Evolutionary conservation across 768 basidiomycete species (phyloP), one percentile per base, ranked within the genome.

Genomic region (Gloeopeniophorella convolvens): DNA sequence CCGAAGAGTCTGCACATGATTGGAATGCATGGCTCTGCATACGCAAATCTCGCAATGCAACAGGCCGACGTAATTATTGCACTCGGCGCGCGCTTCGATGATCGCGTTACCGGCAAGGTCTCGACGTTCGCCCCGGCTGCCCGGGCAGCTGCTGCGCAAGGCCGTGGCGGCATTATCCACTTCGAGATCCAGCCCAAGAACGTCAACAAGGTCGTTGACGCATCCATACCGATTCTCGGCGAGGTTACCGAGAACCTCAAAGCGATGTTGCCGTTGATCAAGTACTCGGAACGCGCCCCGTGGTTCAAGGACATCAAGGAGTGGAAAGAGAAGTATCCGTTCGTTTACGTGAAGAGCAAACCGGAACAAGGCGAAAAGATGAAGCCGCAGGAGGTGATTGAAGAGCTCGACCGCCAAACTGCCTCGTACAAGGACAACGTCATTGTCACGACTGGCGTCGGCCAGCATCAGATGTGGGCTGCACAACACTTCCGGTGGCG

Each of bases 391-490:
- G 92, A 94, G 68, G 90, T 97, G 47, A 81, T 99, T 33, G 86
- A 92, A 70, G 94, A 94, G 70, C 75, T 99, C 34, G 84, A 98
- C 62, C 72, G 63, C 45, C 88, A 91, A 71, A 81, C 80, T n/a
- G 72, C 72, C 41, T 75, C 85, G 51, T 78, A 72, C 66, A 95
- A 98, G 71, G 85, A 89, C 50, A 82, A 97, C 20, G 78, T 96
- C 32, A 70, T 99, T 62, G 69, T 99, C 45, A 68, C 90, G 10
- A 99, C 96, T 13, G 96, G 96, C 59, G 96, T 99, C 18, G 96
- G 96, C 7, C 96, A 99, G 66, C 96, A 98, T 70, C 95, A 99
- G 70, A 98, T 98, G 96, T 98, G 92, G 93, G 95, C 95, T 2
- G 90, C 89, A 34, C 96, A 99, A 67, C 76, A 85, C 65, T 98